phyloP scores from a whole-genome alignment of 345 rosid genomes.

The Zanthoxylum bungeanum region DNA sequence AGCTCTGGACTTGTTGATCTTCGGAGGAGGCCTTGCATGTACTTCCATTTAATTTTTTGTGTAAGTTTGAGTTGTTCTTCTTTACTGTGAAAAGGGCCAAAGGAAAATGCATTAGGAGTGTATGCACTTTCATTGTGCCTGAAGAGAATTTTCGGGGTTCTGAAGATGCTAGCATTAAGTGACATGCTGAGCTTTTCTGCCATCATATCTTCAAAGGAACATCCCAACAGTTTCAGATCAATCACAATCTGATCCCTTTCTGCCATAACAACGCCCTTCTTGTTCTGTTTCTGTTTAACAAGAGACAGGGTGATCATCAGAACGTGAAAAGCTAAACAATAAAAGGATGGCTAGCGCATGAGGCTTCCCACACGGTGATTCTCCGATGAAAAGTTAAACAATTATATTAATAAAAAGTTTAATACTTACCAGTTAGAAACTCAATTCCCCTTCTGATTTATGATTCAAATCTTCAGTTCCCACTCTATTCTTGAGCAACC shows the following conservation, averaged over 20 bases:
- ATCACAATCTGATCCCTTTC: not conserved
- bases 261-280: not conserved
- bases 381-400: not conserved
- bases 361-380: too few species aligned
- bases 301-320: not conserved
- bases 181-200: slow-evolving; percentile 6
- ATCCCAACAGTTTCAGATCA: not conserved
- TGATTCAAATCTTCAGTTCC: not conserved
- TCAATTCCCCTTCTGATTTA: not conserved
- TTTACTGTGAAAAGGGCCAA: slow-evolving; percentile 27
- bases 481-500: not conserved
- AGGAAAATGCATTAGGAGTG: slow-evolving; percentile 24
- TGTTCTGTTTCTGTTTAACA: not conserved
- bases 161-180: slow-evolving; percentile 20
- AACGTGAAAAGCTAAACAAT: not conserved
- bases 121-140: slow-evolving; percentile 24
- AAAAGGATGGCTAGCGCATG: too few species aligned
- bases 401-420: too few species aligned
- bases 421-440: not conserved
- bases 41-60: slow-evolving; percentile 22
- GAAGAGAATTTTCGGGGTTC: slow-evolving; percentile 15
- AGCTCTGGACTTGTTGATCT: not conserved
- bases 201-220: slow-evolving; percentile 14
- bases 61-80: not conserved
- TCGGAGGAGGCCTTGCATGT: slow-evolving; percentile 18